Base-by-base conservation (phyloP, 2,329 filamentous ascomycete species). In the Penicillium sp. region DNA sequence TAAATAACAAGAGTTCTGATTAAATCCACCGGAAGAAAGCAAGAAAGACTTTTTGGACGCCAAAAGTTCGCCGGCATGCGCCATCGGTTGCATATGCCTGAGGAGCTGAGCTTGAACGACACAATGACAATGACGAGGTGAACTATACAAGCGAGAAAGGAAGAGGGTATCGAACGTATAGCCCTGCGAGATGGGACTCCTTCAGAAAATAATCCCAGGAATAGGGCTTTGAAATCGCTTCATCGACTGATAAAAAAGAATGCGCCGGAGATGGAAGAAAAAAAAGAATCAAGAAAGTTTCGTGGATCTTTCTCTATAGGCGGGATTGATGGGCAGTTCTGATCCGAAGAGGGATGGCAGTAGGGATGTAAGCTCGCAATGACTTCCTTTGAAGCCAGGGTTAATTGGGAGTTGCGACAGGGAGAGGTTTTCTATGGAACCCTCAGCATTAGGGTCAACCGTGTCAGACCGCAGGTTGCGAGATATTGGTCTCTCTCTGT, bases 321-420 rank as follows among this genome's bases (percentile, higher is more conserved):
- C 53, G 11, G 59, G 59, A 26, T 61, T 62, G 41, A 61, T 62
- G 9, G 59, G 59, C 23, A 62, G 39, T 39, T 48, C 44, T 8
- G 50, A 53, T 17, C 43, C 45, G 13, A 41, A 33, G 25, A 53
- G 41, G 28, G 42, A 51, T 13, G 34, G 16, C 4, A 27, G 11
- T 6, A 27, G 25, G n/a, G n/a, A n/a, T n/a, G 10, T 27, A 13
- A 9, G 25, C 5, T 27, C 11, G 25, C 25, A 9, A 9, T 27
- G 10, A n/a, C 25, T 27, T 16, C 16, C 34, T 26, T 20, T 13
- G 26, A 35, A 9, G 4, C 38, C 43, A 20, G 43, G 43, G 16
- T 36, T 45, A 9, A 45, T 45, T 8, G 43, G 43, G 2, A 45
- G 35, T 32, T 27, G 30, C 11, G 57, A 60, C 33, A 39, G 31